Evolutionary conservation across 148 eudicot species (phyloP), one percentile per base, ranked within the genome.

Genomic region (Hydrangea macrophylla): DNA sequence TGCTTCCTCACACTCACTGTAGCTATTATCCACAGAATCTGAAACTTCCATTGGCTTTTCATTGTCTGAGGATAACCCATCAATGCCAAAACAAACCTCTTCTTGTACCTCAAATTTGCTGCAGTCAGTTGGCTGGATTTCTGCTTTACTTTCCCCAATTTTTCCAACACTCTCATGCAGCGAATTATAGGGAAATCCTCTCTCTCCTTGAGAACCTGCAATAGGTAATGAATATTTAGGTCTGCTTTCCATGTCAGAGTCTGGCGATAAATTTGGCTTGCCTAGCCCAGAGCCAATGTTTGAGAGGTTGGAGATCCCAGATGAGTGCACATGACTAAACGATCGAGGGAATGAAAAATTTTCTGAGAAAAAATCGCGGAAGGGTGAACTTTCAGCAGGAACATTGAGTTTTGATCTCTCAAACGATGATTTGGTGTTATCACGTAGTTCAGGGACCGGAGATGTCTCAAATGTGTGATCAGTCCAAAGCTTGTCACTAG

Each of bases 61-160:
- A 26, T 51, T 62, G 32, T 55, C 70, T 0, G 75, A 76, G 42
- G 80, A 60, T 30, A 67, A 67, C 50, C 69, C 70, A 50, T 76
- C 66, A 48, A 75, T 70, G 55, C 68, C 67, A 24, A 30, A 32
- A 42, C 55, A 71, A 40, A 56, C 25, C 42, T 71, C 75, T 40
- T 65, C 55, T 56, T 71, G 75, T 37, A 23, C 24, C 60, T 76
- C 67, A 51, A 55, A 24, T 25, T 53, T 44, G 20, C 12, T 30
- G 15, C 40, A n/a, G 23, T 55, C 55, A 3, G 57, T 44, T 57
- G 2, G 27, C 50, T 18, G 35, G n/a, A 40, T 10, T 69, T 55
- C 64, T 44, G 60, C 24, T 48, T 62, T 58, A 24, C 32, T 57
- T 62, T 61, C 64, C 53, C 60, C 5, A 30, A 54, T 31, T 60